These are phyloP conservation scores for Candida tropicalis DNA, from an alignment of 1,139 yeast species.

Conservation along the genomic window DNA sequence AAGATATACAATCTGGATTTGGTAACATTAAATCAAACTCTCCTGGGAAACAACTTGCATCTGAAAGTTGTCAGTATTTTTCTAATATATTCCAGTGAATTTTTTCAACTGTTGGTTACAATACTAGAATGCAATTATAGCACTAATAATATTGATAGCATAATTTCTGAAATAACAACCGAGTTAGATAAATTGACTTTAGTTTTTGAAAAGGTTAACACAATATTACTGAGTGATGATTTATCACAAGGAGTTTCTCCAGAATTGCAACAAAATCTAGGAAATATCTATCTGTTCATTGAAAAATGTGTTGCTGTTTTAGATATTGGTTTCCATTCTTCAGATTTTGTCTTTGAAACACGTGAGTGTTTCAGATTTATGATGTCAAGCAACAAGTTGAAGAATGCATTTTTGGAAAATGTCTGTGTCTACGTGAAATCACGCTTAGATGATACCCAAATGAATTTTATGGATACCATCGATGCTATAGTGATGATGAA, in stretches of 20 bases:
- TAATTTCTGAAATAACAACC: background rate
- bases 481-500: background rate
- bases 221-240: slow-evolving; percentile 2
- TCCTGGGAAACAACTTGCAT: background rate
- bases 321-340: background rate
- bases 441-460: background rate
- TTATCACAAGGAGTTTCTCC: background rate
- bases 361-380: background rate
- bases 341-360: background rate
- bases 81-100: background rate
- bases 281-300: background rate
- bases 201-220: background rate
- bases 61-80: slow-evolving; percentile 4
- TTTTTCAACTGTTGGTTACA: slow-evolving; percentile 3
- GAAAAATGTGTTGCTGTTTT: background rate
- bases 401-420: background rate
- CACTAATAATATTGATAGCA: background rate
- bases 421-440: background rate
- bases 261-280: slow-evolving; percentile 2
- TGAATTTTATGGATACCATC: background rate
- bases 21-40: background rate
- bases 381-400: background rate
- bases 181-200: background rate
- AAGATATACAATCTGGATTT: slow-evolving; percentile 8
- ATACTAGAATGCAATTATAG: slow-evolving; percentile 7